phyloP scores from a whole-genome alignment of 441 rosid species.

The Lepidium campestre region DNA sequence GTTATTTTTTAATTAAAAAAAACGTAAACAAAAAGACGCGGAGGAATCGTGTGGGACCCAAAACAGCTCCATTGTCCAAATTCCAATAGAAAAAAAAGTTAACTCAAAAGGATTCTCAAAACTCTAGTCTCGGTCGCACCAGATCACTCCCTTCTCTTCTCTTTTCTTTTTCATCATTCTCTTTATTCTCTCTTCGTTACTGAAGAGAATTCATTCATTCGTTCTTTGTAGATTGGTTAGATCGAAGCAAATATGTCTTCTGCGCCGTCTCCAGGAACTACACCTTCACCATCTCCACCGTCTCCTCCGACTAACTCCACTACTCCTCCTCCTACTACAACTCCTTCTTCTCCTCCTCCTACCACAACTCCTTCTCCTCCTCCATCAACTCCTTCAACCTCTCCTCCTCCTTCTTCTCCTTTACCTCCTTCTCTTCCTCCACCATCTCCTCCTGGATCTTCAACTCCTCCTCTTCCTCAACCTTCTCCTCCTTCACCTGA shows the following conservation, averaged over 20 bases:
- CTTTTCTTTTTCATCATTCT: background rate
- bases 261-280: conserved; percentile 38
- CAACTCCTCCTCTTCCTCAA: conserved; percentile 17
- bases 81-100: background rate
- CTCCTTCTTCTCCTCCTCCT: conserved; percentile 28
- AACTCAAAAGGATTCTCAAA: background rate
- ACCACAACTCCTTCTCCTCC: conserved; percentile 25
- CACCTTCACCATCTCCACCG: conserved; percentile 38
- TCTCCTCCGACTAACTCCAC: conserved; percentile 35
- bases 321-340: conserved; percentile 28
- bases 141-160: conserved; percentile 4
- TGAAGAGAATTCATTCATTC: background rate
- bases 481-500: conserved; percentile 14
- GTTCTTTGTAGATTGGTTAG: background rate
- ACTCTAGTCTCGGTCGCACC: conserved; percentile 8
- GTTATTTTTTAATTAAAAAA: background rate
- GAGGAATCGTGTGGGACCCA: conserved; percentile 35
- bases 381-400: conserved; percentile 16
- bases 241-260: conserved; percentile 47
- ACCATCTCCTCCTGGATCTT: conserved; percentile 24
- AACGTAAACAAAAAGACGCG: conserved; percentile 23
- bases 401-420: conserved; percentile 26
- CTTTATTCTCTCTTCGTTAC: background rate
- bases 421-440: conserved; percentile 29
- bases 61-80: conserved; percentile 17